Evolutionary conservation across 345 rosid genomes (phyloP).

Genomic region (Punica granatum): DNA sequence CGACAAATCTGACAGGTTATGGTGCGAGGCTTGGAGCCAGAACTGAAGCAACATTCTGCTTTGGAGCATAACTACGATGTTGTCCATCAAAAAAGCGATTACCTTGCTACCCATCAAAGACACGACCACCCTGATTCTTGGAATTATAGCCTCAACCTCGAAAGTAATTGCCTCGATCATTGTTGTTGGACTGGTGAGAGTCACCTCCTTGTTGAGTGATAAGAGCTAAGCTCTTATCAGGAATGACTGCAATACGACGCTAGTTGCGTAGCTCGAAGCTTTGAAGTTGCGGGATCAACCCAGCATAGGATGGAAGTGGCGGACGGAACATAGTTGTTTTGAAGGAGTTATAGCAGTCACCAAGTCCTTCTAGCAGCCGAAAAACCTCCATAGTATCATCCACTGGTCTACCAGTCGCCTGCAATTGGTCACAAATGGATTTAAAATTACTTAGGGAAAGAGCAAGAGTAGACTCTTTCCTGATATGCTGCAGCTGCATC

Average conservation of each 20-base stretch:
- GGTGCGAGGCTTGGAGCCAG: not conserved
- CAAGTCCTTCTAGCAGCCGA: not conserved
- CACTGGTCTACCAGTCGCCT: not conserved
- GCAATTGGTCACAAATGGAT: not conserved
- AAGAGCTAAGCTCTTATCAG: too few species aligned
- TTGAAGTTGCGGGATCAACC: not conserved
- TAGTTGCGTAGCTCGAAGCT: not conserved
- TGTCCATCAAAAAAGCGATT: too few species aligned
- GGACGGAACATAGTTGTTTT: not conserved
- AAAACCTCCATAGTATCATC: not conserved
- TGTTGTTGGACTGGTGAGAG: too few species aligned
- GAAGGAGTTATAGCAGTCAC: not conserved
- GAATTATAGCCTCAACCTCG: too few species aligned
- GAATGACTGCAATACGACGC: too few species aligned
- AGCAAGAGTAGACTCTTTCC: not conserved
- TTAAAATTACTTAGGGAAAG: not conserved
- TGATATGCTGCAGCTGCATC: too few species aligned
- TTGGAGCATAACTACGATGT: not conserved
- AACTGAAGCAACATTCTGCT: not conserved
- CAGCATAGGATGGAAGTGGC: not conserved
- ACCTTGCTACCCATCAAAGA: too few species aligned
- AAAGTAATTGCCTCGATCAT: too few species aligned
- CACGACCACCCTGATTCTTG: too few species aligned
- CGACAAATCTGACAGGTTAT: not conserved
- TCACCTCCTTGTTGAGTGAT: too few species aligned